Base-by-base conservation (phyloP, 2,329 filamentous ascomycete species). In the Phyllachora maydis region DNA sequence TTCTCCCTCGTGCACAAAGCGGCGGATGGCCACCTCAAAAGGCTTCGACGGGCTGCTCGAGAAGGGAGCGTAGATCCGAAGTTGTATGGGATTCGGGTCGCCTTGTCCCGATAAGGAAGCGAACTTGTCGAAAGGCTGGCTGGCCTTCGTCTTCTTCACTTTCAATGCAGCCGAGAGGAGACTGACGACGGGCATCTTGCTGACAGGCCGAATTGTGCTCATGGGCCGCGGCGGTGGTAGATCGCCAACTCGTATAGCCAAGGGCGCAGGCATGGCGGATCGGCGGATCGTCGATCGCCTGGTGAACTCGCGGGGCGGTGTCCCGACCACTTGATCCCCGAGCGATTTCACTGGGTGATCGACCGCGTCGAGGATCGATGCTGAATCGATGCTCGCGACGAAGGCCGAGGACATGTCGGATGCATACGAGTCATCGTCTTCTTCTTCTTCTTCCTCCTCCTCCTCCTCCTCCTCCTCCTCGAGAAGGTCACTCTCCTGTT, bases 51-150 rank as follows among this genome's bases (percentile, higher is more conserved):
- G 56, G 13, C 63, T 62, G 8, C 60, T 57, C 10, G 73, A 75
- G 33, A 73, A 78, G 0, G 76, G 70, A 5, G 65, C 71, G 42
- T 79, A 85, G 19, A 90, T 76, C 26, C 74, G 74, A 30, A 88
- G 61, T 34, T 65, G 68, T 11, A 88, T 56, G 3, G 78, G 77
- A 23, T 72, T 76, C 5, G 73, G 63, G 30, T 83, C 78, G 11
- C 74, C 78, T 40, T 82, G 72, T 1, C 77, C 79, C 27, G 72
- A 79, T 18, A 79, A 58, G 10, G 71, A 64, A 2, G 75, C 76
- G 45, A 81, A 88, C 13, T 65, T 62, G 36, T 83, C 75, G 32
- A 85, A 72, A 0, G 77, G 76, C 37, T 75, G 67, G 5, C 63
- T 62, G 6, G 63, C 60, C 33, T 73, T 73, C 2, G 69, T 60